Evolutionary conservation across 2,329 filamentous ascomycete species (phyloP), one percentile per base, ranked within the genome.

Genomic region (Coniochaeta sp.): DNA sequence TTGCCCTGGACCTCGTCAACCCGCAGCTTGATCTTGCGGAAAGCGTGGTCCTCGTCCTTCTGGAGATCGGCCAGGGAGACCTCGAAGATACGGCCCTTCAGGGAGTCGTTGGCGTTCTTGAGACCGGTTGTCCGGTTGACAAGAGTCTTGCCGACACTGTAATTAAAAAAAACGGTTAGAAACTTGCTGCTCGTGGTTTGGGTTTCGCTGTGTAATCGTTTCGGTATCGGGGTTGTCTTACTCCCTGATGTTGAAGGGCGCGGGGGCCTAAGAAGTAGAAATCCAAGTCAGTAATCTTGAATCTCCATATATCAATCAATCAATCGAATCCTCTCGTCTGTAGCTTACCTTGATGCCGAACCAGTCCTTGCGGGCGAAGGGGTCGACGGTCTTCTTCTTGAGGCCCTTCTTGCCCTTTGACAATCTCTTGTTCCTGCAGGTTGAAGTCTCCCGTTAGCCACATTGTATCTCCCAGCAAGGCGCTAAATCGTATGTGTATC

Each of bases 321-420:
- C 22, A 12, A 48, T 6, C 6, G 3, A 10, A 9, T 9, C 30
- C 9, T 32, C n/a, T n/a, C n/a, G n/a, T n/a, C 7, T 14, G n/a
- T 20, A 13, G 55, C 78, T 63, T 70, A 89, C 87, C 86, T 97
- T 97, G 78, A 99, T 86, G 69, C 87, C 89, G 81, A 91, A 99
- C 89, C 95, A 97, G 76, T 97, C 94, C 85, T 99, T 99, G 74
- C 92, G 89, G 70, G 91, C 84, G 83, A 97, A 97, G 70, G 94
- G 92, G 77, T 99, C 94, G 67, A 87, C 80, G 70, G 91, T 92
- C 81, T 92, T 92, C 92, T 99, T 97, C 90, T 97, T 97, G 74
- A 97, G 83, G 77, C 94, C 92, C 86, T 99, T 99, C 90, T 97
- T 99, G 81, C 94, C 94, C 86, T 99, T 99, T 64, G 94, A 97